Evolutionary conservation across 257 asterid species (phyloP).

Genomic region (Solanum pimpinellifolium): DNA sequence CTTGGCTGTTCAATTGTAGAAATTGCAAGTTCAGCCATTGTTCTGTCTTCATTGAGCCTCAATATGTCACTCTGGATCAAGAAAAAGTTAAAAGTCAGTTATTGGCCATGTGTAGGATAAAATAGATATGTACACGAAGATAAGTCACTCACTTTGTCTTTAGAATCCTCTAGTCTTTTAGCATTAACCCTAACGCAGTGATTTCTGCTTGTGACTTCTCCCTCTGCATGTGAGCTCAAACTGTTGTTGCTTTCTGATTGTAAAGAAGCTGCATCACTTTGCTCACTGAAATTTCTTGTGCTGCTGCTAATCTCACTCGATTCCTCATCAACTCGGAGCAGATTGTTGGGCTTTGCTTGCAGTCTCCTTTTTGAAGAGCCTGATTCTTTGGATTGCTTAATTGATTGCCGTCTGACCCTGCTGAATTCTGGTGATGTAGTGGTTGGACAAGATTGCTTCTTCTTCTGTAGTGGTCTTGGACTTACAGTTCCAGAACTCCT

Average conservation of each 20-base stretch:
- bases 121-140: not conserved
- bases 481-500: constrained; percentile 38
- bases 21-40: constrained; percentile 31
- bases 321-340: constrained; percentile 32
- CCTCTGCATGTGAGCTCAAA: constrained; percentile 46
- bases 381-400: constrained; percentile 21
- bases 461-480: constrained; percentile 43
- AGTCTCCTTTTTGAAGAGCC: constrained; percentile 22
- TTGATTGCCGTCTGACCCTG: constrained; percentile 22
- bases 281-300: constrained; percentile 43
- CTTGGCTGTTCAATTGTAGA: constrained; percentile 76
- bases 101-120: not conserved
- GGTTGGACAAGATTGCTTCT: constrained; percentile 21
- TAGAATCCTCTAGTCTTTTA: constrained; percentile 25
- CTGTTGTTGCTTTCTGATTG: constrained; percentile 71
- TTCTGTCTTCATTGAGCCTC: constrained; percentile 26
- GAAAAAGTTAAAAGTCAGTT: constrained; percentile 9
- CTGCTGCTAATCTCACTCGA: constrained; percentile 33
- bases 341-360: constrained; percentile 25
- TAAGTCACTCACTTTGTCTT: constrained; percentile 16
- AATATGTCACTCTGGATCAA: constrained; percentile 36
- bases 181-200: constrained; percentile 20
- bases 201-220: constrained; percentile 40
- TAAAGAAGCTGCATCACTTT: constrained; percentile 55
- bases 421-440: constrained; percentile 24